Conservation (phyloP, 2,329 filamentous ascomycete genomes). For the Ceratocystis huliohia region DNA sequence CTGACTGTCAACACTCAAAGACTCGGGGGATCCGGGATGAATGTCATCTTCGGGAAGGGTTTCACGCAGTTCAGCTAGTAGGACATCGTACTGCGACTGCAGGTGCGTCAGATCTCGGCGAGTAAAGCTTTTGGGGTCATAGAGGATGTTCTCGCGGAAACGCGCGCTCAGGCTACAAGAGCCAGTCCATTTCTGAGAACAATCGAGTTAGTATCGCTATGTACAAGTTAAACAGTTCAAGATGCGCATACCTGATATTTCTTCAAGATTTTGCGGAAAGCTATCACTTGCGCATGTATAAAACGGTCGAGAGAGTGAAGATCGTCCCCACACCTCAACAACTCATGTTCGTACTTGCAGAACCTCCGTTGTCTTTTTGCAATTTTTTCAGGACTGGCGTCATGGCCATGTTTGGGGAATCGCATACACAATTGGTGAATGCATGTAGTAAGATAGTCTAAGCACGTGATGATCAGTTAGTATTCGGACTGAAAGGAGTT, state of each 20-base stretch:
- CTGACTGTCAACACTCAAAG: conserved; percentile 24
- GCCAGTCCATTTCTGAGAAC: conserved; percentile 62
- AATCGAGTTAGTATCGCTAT: conserved; percentile 2
- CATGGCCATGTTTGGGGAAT: conserved; percentile 28
- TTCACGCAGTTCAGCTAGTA: conserved; percentile 36
- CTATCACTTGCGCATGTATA: conserved; percentile 57
- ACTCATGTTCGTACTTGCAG: conserved; percentile 40
- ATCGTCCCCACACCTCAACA: conserved; percentile 53
- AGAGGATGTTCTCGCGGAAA: conserved; percentile 54
- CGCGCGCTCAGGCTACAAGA: conserved; percentile 51
- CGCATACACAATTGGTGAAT: conserved; percentile 38
- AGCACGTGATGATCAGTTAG: conserved; percentile 23
- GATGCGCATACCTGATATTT: conserved; percentile 55
- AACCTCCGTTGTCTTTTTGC: conserved; percentile 39
- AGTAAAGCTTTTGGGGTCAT: conserved; percentile 58
- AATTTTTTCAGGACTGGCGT: conserved; percentile 2
- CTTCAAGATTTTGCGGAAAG: conserved; percentile 72
- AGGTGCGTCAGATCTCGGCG: conserved; percentile 49
- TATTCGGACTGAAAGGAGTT: neutral
- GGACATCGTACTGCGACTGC: conserved; percentile 38
- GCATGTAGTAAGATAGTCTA: conserved; percentile 39
- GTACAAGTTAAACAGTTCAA: neutral
- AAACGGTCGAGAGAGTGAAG: conserved; percentile 59
- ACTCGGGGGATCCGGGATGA: conserved; percentile 31
- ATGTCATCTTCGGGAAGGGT: conserved; percentile 31